Conservation (phyloP, 2,329 filamentous ascomycete genomes). For the Capronia epimyces region DNA sequence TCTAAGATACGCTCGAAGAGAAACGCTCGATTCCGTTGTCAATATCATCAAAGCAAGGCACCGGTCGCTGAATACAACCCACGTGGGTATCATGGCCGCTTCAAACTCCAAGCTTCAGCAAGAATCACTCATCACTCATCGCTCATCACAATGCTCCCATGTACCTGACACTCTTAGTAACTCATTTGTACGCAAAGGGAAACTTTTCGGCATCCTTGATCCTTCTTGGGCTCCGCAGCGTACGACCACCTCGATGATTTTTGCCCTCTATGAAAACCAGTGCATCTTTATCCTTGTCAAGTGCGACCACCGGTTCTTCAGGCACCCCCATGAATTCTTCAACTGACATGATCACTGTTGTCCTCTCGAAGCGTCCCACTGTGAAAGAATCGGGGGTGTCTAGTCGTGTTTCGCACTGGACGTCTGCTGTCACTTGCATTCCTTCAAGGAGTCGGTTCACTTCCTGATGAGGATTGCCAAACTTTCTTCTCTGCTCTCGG, state of each 20-base stretch:
- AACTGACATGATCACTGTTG: slow-evolving; percentile 17
- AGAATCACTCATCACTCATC: neutral
- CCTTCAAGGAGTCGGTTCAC: slow-evolving; percentile 4
- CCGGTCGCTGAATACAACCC: neutral
- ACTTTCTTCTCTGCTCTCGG: slow-evolving; percentile 8
- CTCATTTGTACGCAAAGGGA: slow-evolving; percentile 14
- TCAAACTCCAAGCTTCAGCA: neutral
- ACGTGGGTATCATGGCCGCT: neutral
- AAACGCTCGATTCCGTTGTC: neutral
- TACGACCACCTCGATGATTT: neutral
- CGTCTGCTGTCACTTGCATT: slow-evolving; percentile 5
- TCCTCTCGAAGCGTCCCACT: slow-evolving; percentile 3
- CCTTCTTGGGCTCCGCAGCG: slow-evolving; percentile 9
- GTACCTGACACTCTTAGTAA: neutral
- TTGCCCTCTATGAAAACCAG: slow-evolving; percentile 22
- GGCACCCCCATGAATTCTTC: slow-evolving; percentile 22
- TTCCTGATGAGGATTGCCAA: slow-evolving; percentile 23
- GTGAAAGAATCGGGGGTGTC: neutral
- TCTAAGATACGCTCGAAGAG: neutral
- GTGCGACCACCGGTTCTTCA: slow-evolving; percentile 13
- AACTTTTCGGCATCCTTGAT: slow-evolving; percentile 19
- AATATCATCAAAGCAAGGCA: neutral
- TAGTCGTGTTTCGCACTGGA: slow-evolving; percentile 6
- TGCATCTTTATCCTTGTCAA: slow-evolving; percentile 8
- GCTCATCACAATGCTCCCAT: neutral